Evolutionary conservation across 2,329 filamentous ascomycete genomes (phyloP), one percentile per base, ranked within the genome.

Genomic region (Sphaerulina vaccinii): DNA sequence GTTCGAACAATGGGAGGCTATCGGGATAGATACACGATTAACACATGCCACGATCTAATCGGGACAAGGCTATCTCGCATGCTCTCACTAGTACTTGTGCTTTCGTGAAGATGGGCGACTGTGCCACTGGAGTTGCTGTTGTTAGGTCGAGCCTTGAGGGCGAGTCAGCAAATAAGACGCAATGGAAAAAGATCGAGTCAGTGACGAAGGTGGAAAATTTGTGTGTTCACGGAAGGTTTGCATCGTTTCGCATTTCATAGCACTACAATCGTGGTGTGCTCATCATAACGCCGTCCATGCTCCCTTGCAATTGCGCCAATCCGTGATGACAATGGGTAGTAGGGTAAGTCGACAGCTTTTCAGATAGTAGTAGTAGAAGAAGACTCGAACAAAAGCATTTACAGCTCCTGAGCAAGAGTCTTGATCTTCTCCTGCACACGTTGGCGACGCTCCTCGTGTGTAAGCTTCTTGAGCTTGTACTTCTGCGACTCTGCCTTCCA

Each of bases 381-480:
- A 29, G 18, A 42, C 18, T 46, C 22, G 16, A 48, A 18, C 43
- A 21, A 44, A 29, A 44, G 24, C 33, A 29, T 42, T 54, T 61
- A 65, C 40, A 54, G 22, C 59, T 67, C 62, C 45, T 52, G 76
- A 68, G 81, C 82, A 70, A 96, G 81, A 78, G 87, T 81, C 72
- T 87, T 84, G 79, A 99, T 99, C 83, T 88, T 95, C 74, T 85
- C 83, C 85, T 95, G 83, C 76, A 99, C 83, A 65, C 85, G 83
- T 76, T 85, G 80, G 73, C 86, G 78, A 80, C 85, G 90, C 88
- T 97, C 79, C 50, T 82, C 90, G 81, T 85, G 86, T 75, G 82
- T 85, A 65, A 90, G 82, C 85, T 95, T 95, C 68, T 69, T 67
- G 67, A 77, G 76, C 75, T 78, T 83, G 87, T 83, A 90, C 85